Base-by-base conservation (phyloP, 1,139 yeast species). In the Pneumocystis carinii region DNA sequence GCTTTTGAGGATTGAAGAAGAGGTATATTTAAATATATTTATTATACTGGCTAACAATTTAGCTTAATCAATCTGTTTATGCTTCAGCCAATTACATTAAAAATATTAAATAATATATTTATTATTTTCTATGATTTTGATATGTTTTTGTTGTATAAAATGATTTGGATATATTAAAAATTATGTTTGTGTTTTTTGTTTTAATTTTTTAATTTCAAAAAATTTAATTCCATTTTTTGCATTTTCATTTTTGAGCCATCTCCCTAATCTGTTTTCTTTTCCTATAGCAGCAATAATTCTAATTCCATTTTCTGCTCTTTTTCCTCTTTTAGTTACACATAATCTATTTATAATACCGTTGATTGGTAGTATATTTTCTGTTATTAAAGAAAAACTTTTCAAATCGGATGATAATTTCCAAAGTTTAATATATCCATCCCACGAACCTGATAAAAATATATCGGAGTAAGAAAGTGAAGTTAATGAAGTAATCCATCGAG, bases 1-100 rank as follows among this genome's bases (percentile, higher is more conserved):
- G 83, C 86, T 90, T 79, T 84, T 90, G 78, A 88, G 97, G 82
- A 90, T 90, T 74, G 97, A 90, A 83, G 95, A 90, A 81, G 89
- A 86, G 81, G 55, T 48, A 48, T 24, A 19, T 48, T 48, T 48
- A 12, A 8, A 24, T 24, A 24, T 48, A 24, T 48, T 24, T 48
- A 10, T 48, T 24, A 24, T 12, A 14, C 14, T 48, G 14, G 14
- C 27, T 24, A 24, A 48, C 12, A 24, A 48, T 48, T 48, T 48
- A 48, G 55, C 55, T 48, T 48, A 24, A 19, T 17, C n/a, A 24
- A 3, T 15, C 55, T 24, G 15, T 24, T 24, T 48, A 48, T 48
- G 55, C 55, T 19, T 48, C n/a, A 1, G 32, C 12, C 12, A 48
- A 48, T 8, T 48, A 48, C 27, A 48, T 48, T 24, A 48, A 48